Conservation (phyloP, 1,139 yeast species). For the Pichia sp. region DNA sequence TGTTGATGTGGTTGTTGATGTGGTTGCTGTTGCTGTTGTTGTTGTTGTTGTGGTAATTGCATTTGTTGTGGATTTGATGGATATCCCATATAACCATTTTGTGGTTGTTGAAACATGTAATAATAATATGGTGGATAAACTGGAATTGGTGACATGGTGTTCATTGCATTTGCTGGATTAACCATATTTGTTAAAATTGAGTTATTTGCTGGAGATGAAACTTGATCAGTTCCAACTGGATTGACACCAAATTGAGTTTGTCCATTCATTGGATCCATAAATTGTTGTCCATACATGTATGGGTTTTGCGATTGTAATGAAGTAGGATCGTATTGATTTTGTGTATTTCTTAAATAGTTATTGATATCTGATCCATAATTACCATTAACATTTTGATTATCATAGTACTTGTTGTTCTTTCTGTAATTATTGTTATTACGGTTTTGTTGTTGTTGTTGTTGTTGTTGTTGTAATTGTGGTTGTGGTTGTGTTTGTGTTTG, state of each 20-base stretch:
- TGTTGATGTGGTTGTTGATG: conserved; percentile 13
- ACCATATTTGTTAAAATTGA: conserved; percentile 12
- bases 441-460: conserved; percentile 13
- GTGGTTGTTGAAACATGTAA: conserved; percentile 12
- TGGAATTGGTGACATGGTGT: conserved; percentile 11
- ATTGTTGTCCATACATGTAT: conserved; percentile 20
- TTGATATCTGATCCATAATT: conserved; percentile 25
- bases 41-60: conserved; percentile 11
- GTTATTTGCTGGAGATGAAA: conserved; percentile 13
- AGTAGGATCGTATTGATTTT: conserved; percentile 21
- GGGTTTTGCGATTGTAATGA: conserved; percentile 16
- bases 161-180: conserved; percentile 11
- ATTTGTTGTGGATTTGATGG: conserved; percentile 4
- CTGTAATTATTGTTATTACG: conserved; percentile 1
- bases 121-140: conserved; percentile 11
- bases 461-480: conserved; percentile 14
- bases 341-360: conserved; percentile 26
- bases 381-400: conserved; percentile 25
- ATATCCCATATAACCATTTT: conserved; percentile 11
- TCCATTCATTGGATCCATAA: conserved; percentile 10
- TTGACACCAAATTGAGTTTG: conserved; percentile 5
- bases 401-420: conserved; percentile 16
- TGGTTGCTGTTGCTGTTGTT: conserved; percentile 17
- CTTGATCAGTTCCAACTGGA: conserved; percentile 3
- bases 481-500: conserved; percentile 13